Conservation (phyloP, 805 yeast species). For the Groenewaldozyma salmanticensis region DNA sequence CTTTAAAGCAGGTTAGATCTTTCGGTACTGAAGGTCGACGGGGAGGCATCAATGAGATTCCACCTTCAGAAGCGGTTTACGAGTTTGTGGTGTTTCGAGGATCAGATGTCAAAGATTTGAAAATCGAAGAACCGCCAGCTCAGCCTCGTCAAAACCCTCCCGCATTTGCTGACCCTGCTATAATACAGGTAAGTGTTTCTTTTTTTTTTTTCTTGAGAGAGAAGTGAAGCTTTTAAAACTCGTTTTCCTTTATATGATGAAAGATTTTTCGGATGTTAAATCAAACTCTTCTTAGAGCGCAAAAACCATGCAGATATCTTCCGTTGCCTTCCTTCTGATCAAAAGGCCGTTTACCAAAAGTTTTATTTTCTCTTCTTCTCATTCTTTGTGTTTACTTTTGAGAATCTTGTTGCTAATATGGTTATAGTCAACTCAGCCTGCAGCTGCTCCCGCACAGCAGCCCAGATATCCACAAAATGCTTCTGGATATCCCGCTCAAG, state of each 20-base stretch:
- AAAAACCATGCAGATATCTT: slow-evolving; percentile 26
- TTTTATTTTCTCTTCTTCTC: too few species aligned
- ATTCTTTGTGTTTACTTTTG: too few species aligned
- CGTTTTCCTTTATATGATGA: slow-evolving; percentile 22
- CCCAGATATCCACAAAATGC: slow-evolving; percentile 1
- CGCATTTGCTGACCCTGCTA: slow-evolving; percentile 24
- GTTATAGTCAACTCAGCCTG: too few species aligned
- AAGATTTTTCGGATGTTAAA: slow-evolving; percentile 20
- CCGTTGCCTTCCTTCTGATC: slow-evolving; percentile 41
- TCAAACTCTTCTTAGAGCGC: slow-evolving; percentile 24
- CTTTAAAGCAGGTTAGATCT: slow-evolving; percentile 67
- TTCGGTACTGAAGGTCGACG: slow-evolving; percentile 91
- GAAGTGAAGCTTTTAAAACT: neutral
- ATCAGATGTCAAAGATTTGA: slow-evolving; percentile 80
- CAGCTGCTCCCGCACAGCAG: slow-evolving; percentile 6
- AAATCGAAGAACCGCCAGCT: slow-evolving; percentile 65
- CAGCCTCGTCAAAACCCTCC: slow-evolving; percentile 38
- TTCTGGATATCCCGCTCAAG: slow-evolving; percentile 5
- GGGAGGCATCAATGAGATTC: slow-evolving; percentile 56
- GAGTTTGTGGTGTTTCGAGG: slow-evolving; percentile 83
- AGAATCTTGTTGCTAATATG: too few species aligned
- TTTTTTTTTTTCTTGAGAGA: neutral
- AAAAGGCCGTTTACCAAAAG: too few species aligned
- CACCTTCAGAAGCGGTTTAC: slow-evolving; percentile 57
- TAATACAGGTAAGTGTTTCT: slow-evolving; percentile 24